Conservation (phyloP, 805 yeast genomes). For the Yarrowia osloensis region DNA sequence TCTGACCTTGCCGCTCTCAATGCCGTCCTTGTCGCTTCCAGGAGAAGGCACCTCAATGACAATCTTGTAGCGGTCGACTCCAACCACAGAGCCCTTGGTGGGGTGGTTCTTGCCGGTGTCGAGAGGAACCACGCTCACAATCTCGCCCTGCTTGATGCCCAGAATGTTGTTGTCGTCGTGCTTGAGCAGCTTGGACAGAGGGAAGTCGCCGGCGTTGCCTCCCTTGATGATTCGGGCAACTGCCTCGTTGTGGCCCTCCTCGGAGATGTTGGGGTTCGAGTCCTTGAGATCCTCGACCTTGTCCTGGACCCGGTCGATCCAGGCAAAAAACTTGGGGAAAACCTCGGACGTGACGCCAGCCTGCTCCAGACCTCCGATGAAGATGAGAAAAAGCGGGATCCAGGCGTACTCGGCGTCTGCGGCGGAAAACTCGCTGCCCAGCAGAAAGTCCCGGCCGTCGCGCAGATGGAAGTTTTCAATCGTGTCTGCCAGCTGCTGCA, state of each 20-base stretch:
- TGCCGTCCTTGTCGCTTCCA: constrained; percentile 12
- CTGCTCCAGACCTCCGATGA: constrained; percentile 26
- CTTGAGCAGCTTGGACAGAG: constrained; percentile 15
- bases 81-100: constrained; percentile 19
- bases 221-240: constrained; percentile 16
- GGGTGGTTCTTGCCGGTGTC: constrained; percentile 28
- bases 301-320: constrained; percentile 20
- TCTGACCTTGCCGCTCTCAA: constrained; percentile 9
- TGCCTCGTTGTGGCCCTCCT: background rate
- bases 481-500: constrained; percentile 22
- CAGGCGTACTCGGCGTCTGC: constrained; percentile 23
- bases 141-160: constrained; percentile 2
- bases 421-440: constrained; percentile 18
- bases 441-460: constrained; percentile 19
- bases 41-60: constrained; percentile 28
- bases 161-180: constrained; percentile 24
- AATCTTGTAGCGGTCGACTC: constrained; percentile 20
- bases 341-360: constrained; percentile 10
- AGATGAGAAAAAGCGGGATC: constrained; percentile 19
- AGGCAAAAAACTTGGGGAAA: constrained; percentile 28
- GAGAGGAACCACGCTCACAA: constrained; percentile 18
- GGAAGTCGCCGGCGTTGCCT: constrained; percentile 24
- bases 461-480: constrained; percentile 22
- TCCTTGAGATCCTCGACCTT: constrained; percentile 9
- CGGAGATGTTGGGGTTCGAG: constrained; percentile 13